Conservation (phyloP, 2,329 filamentous ascomycete genomes). For the Botrytis aclada region DNA sequence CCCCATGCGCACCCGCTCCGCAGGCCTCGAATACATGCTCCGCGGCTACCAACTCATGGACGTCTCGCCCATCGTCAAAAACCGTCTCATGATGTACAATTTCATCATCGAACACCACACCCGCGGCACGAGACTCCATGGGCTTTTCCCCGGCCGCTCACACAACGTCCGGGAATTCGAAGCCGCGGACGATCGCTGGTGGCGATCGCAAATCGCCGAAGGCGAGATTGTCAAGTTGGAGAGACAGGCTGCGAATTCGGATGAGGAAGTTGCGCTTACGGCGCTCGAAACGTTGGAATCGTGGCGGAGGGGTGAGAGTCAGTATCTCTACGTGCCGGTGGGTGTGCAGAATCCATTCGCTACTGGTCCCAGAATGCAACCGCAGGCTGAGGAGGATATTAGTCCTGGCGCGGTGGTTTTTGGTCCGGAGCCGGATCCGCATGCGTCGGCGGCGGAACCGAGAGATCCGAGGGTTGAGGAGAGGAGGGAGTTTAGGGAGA, state of each 20-base stretch:
- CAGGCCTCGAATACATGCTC: neutral
- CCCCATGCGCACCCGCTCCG: neutral
- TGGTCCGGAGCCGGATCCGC: too few species aligned
- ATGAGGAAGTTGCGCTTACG: accelerated
- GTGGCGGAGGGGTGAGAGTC: accelerated
- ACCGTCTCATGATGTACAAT: accelerated
- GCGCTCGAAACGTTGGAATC: neutral
- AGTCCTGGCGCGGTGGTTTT: neutral
- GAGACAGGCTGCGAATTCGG: accelerated
- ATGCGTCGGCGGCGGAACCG: accelerated
- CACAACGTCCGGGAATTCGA: accelerated
- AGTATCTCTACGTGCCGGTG: neutral
- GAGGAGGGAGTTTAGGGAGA: neutral
- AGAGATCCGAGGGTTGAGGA: too few species aligned
- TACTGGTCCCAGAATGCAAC: accelerated
- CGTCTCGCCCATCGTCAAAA: neutral
- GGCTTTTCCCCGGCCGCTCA: neutral
- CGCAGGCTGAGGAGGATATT: neutral
- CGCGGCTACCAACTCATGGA: neutral
- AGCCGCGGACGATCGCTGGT: neutral
- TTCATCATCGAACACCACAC: neutral
- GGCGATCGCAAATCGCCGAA: neutral
- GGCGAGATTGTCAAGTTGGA: neutral
- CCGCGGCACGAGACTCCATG: accelerated
- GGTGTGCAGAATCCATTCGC: neutral